These are phyloP conservation scores for Persicaria tinctoria DNA, from an alignment of 148 eudicot species.

Conservation along the genomic window DNA sequence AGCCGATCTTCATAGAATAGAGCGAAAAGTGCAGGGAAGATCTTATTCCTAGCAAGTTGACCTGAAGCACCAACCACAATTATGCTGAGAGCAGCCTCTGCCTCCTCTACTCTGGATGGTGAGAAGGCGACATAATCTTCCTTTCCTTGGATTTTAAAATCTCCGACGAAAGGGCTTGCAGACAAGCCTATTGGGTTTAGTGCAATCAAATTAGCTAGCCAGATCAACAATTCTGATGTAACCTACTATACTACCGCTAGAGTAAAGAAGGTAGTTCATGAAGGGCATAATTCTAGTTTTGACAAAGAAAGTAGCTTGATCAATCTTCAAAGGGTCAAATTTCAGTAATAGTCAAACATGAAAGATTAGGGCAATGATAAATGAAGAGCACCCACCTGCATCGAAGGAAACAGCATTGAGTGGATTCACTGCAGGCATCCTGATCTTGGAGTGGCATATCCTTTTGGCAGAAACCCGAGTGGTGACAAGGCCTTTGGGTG, in stretches of 20 bases:
- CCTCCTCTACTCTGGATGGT: background rate
- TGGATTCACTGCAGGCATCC: background rate
- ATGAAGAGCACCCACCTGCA: background rate
- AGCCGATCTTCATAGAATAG: slow-evolving; percentile 33
- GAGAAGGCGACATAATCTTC: slow-evolving; percentile 4
- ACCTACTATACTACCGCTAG: background rate
- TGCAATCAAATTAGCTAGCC: background rate
- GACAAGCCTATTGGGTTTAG: slow-evolving; percentile 4
- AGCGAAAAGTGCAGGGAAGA: slow-evolving; percentile 40
- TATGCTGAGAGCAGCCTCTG: slow-evolving; percentile 15
- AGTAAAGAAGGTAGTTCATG: no score
- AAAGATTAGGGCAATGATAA: background rate
- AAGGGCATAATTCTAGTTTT: background rate
- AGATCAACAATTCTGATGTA: background rate
- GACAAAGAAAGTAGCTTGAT: background rate
- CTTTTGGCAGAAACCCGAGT: background rate
- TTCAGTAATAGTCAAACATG: background rate
- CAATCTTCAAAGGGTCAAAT: background rate
- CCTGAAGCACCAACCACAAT: slow-evolving; percentile 28
- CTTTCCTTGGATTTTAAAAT: background rate
- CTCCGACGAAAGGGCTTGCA: background rate
- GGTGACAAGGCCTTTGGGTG: background rate
- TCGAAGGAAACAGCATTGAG: slow-evolving; percentile 12
- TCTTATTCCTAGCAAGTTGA: slow-evolving; percentile 28
- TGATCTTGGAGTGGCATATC: slow-evolving; percentile 13